Evolutionary conservation across 2,329 filamentous ascomycete genomes (phyloP), one percentile per base, ranked within the genome.

Genomic region (Lachnellula suecica): DNA sequence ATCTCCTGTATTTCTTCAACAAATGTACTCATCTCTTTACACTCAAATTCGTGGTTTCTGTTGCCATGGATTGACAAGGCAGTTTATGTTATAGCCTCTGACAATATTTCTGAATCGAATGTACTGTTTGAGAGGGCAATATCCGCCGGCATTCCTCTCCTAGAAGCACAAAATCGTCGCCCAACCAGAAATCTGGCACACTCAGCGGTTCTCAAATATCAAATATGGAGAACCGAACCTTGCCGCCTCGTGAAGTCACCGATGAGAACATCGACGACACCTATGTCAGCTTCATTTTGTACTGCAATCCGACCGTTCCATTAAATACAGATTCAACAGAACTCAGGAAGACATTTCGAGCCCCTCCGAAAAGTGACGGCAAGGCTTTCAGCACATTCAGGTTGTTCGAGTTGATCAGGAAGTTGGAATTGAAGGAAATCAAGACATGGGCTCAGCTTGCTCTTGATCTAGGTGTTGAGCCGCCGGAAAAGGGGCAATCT

Each of bases 371-470:
- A 65, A 96, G 91, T 66, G 91, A 93, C 62, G 89, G 89, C 55
- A 95, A 96, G 70, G 84, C 78, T 53, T 97, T 96, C 67, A 88
- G 84, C 64, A 88, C 88, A 0, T 95, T 83, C 69, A 76, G 76
- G 7, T 75, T 97, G 19, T 96, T 85, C 67, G 81, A 89, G 64
- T 78, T 97, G 47, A 90, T 97, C 65, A 78, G 81, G 58, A 86
- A 87, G 68, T 82, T 95, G 47, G 88, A 95, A 59, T 74, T 76
- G 20, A 92, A 89, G 66, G 89, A 96, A 65, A 85, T 97, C 68
- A 94, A 92, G 71, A 96, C 91, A 0, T 97, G 92, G 92, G 89
- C 88, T 37, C 89, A 96, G 68, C 69, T 97, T 60, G 92, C 90
- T 1, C 81, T 92, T 48, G 87, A 88, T 63, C 75, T 97, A n/a